Base-by-base conservation (phyloP, 371 early-diverging fungal genomes). In the Lichtheimia hyalospora region DNA sequence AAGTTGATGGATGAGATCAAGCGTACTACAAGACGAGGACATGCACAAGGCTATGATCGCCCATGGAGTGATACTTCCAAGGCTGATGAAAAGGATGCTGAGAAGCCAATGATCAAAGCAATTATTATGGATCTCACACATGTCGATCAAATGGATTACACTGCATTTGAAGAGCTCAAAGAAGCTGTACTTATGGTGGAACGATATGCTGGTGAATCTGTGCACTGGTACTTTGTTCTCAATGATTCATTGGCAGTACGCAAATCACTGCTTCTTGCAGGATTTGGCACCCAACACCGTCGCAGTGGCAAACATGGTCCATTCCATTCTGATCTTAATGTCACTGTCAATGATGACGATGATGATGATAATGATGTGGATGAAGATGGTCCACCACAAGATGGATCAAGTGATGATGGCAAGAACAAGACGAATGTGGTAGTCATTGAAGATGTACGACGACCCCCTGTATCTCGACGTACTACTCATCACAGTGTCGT, bases 81-180 rank as follows among this genome's bases (percentile, higher is more conserved):
- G 14, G 23, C 28, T 41, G 56, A 53, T 15, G 50, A 25, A 28
- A 58, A 66, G 62, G 2, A 67, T 52, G 68, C 60, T 18, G 68
- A 73, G 59, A 73, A 69, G 50, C 60, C 65, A 4, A n/a, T 71
- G 8, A 70, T 92, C 13, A 75, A 84, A 5, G 89, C 94, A 0
- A 63, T 95, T 20, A 69, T 95, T 18, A 74, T 95, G n/a, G 94
- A 94, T 66, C 81, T 95, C 52, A 78, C 89, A 0, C 86, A 85
- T 12, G 93, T 93, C 13, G 88, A 89, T 54, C 74, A 80, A 34
- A 82, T 94, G 64, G 96, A 95, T 60, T 82, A 85, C 25, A 88
- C 93, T 1, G 94, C 92, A 27, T 68, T 89, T 51, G 92, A 92
- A 61, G 79, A 83, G 14, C 76, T 93, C 21, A 61, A 75, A 6